Evolutionary conservation across 2,329 filamentous ascomycete species (phyloP).

Genomic region (Malbranchea zuffiana): DNA sequence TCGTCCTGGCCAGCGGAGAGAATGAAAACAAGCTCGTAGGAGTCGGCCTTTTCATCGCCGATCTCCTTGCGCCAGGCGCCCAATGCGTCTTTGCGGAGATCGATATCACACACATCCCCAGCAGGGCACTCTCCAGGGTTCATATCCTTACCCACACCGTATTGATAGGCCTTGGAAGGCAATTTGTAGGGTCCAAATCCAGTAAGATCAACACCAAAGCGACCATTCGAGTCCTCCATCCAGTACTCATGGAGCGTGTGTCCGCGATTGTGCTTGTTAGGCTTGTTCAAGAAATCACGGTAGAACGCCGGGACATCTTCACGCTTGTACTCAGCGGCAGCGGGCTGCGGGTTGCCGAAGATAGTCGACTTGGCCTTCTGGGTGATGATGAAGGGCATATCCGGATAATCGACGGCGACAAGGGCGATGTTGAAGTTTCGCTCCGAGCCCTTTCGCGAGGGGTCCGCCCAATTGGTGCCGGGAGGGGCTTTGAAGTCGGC

Average conservation of each 20-base stretch:
- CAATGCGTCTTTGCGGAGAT: slow-evolving; percentile 14
- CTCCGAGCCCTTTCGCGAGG: slow-evolving; percentile 12
- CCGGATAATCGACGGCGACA: slow-evolving; percentile 14
- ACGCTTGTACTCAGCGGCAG: slow-evolving; percentile 11
- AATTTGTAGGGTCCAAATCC: slow-evolving; percentile 14
- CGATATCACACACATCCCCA: slow-evolving; percentile 10
- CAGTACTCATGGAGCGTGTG: slow-evolving; percentile 17
- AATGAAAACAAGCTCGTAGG: slow-evolving; percentile 15
- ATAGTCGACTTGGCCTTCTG: slow-evolving; percentile 8
- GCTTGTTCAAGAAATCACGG: slow-evolving; percentile 16
- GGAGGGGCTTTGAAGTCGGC: slow-evolving; percentile 12
- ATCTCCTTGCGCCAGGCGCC: slow-evolving; percentile 14
- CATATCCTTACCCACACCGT: slow-evolving; percentile 12
- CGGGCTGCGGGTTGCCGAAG: slow-evolving; percentile 14
- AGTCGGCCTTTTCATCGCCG: slow-evolving; percentile 12
- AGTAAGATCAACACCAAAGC: slow-evolving; percentile 15
- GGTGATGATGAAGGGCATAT: slow-evolving; percentile 13
- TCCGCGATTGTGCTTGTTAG: slow-evolving; percentile 12
- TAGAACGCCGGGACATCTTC: slow-evolving; percentile 13
- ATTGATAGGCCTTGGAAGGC: slow-evolving; percentile 13
- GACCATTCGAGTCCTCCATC: slow-evolving; percentile 15
- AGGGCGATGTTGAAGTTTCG: slow-evolving; percentile 17
- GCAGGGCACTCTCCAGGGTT: slow-evolving; percentile 13
- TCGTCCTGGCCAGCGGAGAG: slow-evolving; percentile 16
- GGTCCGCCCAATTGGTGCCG: slow-evolving; percentile 15